phyloP scores from a whole-genome alignment of 176 grass and related monocot species.

The barley (Hordeum vulgare) region DNA sequence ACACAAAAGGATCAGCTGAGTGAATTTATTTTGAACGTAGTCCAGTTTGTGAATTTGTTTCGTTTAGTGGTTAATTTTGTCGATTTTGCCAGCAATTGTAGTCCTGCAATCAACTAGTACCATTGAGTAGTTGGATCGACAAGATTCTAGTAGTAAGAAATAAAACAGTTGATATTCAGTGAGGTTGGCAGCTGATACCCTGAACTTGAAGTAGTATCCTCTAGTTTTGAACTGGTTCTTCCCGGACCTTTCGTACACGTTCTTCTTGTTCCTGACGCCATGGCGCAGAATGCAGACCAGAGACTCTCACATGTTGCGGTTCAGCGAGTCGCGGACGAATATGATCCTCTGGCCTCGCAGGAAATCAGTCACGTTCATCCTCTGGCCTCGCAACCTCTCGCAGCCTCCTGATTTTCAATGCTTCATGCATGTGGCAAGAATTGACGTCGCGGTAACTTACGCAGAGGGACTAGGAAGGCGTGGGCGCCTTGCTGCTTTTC shows the following conservation, averaged over 20 bases:
- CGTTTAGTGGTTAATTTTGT: too few species aligned
- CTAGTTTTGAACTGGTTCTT: constrained; percentile 77
- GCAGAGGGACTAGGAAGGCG: not conserved
- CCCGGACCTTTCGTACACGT: constrained; percentile 61
- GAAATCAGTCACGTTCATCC: constrained; percentile 68
- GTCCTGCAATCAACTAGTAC: constrained; percentile 38
- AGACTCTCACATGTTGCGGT: constrained; percentile 98
- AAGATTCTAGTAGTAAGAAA: not conserved
- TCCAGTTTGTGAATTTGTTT: too few species aligned
- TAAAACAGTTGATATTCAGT: not conserved
- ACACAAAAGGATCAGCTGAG: too few species aligned
- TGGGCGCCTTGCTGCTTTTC: constrained; percentile 1
- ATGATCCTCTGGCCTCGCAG: constrained; percentile 82
- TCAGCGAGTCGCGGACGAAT: constrained; percentile 89
- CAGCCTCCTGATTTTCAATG: not conserved
- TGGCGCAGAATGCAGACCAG: constrained; percentile 79
- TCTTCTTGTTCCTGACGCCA: constrained; percentile 56
- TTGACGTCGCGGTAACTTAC: not conserved
- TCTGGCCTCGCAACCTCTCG: too few species aligned
- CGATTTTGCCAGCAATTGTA: too few species aligned
- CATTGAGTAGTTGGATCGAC: not conserved
- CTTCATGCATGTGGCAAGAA: not conserved
- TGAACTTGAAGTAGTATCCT: constrained; percentile 87
- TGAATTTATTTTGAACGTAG: too few species aligned
- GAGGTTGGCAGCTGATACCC: constrained; percentile 25